Conservation (phyloP, 148 eudicot genomes). For the Mesembryanthemum crystallinum region DNA sequence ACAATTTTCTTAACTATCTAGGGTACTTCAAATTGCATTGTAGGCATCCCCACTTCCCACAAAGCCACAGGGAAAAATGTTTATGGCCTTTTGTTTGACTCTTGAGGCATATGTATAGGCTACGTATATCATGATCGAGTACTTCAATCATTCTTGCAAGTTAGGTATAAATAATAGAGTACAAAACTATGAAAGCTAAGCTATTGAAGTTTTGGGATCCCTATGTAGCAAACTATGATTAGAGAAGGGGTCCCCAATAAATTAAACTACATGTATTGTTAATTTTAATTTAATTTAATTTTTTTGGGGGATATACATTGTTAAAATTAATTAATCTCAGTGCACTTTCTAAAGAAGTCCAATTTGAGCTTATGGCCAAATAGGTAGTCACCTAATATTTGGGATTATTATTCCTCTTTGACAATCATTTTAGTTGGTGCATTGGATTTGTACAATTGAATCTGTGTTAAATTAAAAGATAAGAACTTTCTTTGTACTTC, state of each 20-base stretch:
- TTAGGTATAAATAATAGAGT: neutral
- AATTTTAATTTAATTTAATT: too few species aligned
- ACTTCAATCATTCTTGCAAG: neutral
- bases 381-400: too few species aligned
- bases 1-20: too few species aligned
- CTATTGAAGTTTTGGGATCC: neutral
- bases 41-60: neutral
- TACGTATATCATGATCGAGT: neutral
- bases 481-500: too few species aligned
- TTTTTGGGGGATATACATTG: too few species aligned
- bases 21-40: neutral
- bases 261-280: neutral
- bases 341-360: neutral
- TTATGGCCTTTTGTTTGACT: neutral
- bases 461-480: too few species aligned
- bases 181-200: neutral
- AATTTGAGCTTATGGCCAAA: neutral
- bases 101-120: neutral
- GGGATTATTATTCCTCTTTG: too few species aligned
- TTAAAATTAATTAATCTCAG: neutral
- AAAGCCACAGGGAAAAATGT: neutral
- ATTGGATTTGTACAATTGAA: too few species aligned
- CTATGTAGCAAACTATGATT: neutral
- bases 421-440: neutral
- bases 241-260: neutral